phyloP scores from a whole-genome alignment of 768 basidiomycete genomes.

The Hydnum rufescens region DNA sequence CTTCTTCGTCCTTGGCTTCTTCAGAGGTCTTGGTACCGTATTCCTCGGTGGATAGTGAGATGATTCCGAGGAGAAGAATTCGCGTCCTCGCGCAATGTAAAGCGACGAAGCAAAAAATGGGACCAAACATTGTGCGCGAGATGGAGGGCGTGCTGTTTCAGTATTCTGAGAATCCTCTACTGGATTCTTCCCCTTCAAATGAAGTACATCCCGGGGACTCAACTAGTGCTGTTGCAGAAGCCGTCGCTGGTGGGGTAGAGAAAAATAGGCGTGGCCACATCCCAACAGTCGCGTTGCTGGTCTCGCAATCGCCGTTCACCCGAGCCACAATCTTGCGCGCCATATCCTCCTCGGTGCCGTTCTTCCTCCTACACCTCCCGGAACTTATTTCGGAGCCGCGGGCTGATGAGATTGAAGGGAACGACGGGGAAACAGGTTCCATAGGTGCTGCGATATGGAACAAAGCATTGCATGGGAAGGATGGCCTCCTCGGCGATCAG shows the following conservation, averaged over 20 bases:
- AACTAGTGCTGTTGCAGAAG: slow-evolving; percentile 3
- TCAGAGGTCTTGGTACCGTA: no score
- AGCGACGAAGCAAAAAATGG: slow-evolving; percentile 58
- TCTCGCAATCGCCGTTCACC: slow-evolving; percentile 70
- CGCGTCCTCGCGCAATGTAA: slow-evolving; percentile 82
- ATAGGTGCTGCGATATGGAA: slow-evolving; percentile 48
- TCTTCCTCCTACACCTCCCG: slow-evolving; percentile 44
- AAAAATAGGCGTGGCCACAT: slow-evolving; percentile 2
- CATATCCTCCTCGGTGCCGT: slow-evolving; percentile 53
- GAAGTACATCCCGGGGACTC: neutral
- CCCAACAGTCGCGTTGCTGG: slow-evolving; percentile 43
- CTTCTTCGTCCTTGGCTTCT: no score
- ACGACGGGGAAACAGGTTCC: slow-evolving; percentile 9
- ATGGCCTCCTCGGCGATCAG: slow-evolving; percentile 37
- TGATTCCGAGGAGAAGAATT: slow-evolving; percentile 27
- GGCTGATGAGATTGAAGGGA: slow-evolving; percentile 3
- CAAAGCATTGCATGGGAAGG: slow-evolving; percentile 33
- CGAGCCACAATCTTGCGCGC: slow-evolving; percentile 46
- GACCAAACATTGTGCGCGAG: slow-evolving; percentile 69
- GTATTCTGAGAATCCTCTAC: no score
- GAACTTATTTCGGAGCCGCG: slow-evolving; percentile 4
- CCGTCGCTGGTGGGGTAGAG: neutral
- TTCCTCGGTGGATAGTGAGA: neutral
- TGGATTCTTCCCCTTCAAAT: no score
- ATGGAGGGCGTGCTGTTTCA: slow-evolving; percentile 71